phyloP scores from a whole-genome alignment of 2,329 filamentous ascomycete genomes.

The Microascus cirrosus region DNA sequence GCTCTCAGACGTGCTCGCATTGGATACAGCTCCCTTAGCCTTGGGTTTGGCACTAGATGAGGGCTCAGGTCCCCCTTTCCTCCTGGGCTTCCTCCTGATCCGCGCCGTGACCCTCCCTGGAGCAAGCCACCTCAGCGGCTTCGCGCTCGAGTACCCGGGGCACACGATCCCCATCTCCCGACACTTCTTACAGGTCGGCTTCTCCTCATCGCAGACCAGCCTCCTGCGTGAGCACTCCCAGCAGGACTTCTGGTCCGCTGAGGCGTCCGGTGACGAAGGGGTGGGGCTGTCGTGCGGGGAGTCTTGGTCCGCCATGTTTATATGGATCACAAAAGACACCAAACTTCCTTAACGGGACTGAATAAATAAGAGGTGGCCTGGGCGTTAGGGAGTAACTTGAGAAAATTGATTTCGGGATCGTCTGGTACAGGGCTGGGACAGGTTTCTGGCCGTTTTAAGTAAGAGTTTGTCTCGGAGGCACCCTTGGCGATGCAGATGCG shows the following conservation, averaged over 20 bases:
- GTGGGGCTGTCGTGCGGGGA: background rate
- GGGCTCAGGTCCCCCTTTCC: background rate
- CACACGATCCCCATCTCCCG: slow-evolving; percentile 19
- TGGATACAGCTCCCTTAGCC: background rate
- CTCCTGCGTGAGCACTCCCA: slow-evolving; percentile 29
- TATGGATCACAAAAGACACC: background rate
- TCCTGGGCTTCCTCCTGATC: slow-evolving; percentile 8
- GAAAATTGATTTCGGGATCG: slow-evolving; percentile 2
- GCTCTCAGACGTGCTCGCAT: background rate
- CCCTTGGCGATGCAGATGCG: background rate
- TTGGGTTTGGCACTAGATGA: background rate
- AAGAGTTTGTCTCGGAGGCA: background rate
- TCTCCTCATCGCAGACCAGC: slow-evolving; percentile 25
- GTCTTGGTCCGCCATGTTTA: background rate
- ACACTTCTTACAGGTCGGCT: slow-evolving; percentile 24
- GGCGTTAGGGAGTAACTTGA: background rate
- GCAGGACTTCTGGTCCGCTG: slow-evolving; percentile 16
- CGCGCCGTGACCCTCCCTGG: slow-evolving; percentile 22
- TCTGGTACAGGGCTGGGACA: too few species aligned
- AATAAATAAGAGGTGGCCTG: background rate
- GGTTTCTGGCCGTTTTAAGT: background rate
- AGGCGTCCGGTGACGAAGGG: background rate
- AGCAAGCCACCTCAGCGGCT: slow-evolving; percentile 26
- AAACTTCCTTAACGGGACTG: too few species aligned
- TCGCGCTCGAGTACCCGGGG: slow-evolving; percentile 24